Base-by-base conservation (phyloP, 805 yeast genomes). In the Suhomyces pyralidae region DNA sequence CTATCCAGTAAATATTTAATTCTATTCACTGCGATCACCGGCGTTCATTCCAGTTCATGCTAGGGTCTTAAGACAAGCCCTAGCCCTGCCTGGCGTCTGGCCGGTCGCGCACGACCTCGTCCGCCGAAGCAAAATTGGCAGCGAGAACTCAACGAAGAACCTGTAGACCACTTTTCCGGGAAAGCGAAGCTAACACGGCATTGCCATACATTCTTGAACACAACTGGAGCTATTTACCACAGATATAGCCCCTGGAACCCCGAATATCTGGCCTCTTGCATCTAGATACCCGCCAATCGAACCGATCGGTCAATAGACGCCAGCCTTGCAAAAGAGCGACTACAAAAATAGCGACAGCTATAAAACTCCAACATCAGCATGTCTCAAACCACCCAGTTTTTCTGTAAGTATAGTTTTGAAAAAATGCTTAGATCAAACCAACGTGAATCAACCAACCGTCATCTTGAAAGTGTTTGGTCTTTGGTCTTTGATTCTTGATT, bases 301-400 rank as follows among this genome's bases (percentile, higher is more conserved):
- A 40, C 40, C 26, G 15, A 42, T 38, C 22, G 48, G 25, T 47
- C 45, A 36, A 19, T 36, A 32, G 28, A 34, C 20, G 17, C 42
- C 50, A 48, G 40, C 50, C 22, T 20, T 48, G 24, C 45, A 40
- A 30, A n/a, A 26, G 28, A 26, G 28, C 28, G 28, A 26, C 28
- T 26, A 26, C 28, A 26, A 26, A 32, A 32, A n/a, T 32, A 32
- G 36, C 36, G 36, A 32, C 36, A 32, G 36, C 36, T 32, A n/a
- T 32, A 32, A 32, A 17, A 28, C 46, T 15, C 32, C 8, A 6
- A 20, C 47, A 28, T 44, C 43, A 43, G 46, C 55, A 72, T 72
- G 77, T 72, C 76, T 48, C 61, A 61, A 49, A 57, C 65, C 48
- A 71, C 76, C 48, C 73, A 71, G 56, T 64, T 71, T 66, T 71